phyloP scores from a whole-genome alignment of 192 early-diverging fungal genomes.

The Glomus cerebriforme region DNA sequence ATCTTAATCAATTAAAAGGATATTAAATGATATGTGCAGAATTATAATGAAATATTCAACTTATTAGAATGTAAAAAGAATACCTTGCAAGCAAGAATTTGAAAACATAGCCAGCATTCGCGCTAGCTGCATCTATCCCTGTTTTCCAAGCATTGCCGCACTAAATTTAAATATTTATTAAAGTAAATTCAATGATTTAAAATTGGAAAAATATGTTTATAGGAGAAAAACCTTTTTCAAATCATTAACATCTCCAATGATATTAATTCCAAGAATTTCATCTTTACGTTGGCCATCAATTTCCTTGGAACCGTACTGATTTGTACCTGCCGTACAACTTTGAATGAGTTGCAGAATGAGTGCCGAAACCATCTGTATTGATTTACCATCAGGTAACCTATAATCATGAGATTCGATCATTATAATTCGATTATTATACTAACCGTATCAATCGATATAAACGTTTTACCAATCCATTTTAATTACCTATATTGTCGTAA shows the following conservation, averaged over 20 bases:
- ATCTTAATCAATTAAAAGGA: conserved; percentile 38
- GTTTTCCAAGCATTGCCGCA: conserved; percentile 38
- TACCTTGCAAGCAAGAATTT: conserved; percentile 65
- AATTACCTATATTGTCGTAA: conserved; percentile 31
- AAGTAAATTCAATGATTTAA: neutral
- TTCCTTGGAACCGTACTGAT: neutral
- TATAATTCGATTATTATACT: neutral
- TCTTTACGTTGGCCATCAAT: conserved; percentile 14
- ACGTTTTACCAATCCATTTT: neutral
- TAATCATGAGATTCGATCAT: neutral
- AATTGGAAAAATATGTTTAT: conserved; percentile 16
- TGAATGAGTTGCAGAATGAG: conserved; percentile 76
- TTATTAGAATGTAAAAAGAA: neutral
- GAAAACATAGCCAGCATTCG: conserved; percentile 59
- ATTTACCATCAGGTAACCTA: conserved; percentile 56
- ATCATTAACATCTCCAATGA: neutral
- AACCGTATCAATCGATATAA: neutral
- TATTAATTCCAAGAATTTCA: neutral
- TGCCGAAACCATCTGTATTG: conserved; percentile 71
- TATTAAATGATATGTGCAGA: conserved; percentile 40
- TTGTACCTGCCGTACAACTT: conserved; percentile 42
- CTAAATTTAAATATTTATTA: neutral
- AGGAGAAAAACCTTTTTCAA: conserved; percentile 33
- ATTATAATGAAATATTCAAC: neutral
- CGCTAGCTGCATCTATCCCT: conserved; percentile 54